A percentile compares a stretch with the other conserved stretches of the same genome.
Evolutionary conservation across 176 grass and related monocot species (phyloP).

Genomic region (Zea mays): Zm-B73-REFERENCE-NAM-5.0 NC_050104.1:112919501-112920000

Average conservation of each 20-base stretch:
- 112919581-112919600: constrained; percentile 22
- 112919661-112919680: too few species aligned
- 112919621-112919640: too few species aligned
- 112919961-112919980: not conserved
- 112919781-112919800: not conserved
- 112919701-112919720: constrained; percentile 49
- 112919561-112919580: constrained; percentile 17
- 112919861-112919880: too few species aligned
- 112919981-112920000: not conserved
- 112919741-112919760: constrained; percentile 47
- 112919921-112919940: too few species aligned
- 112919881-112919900: too few species aligned
- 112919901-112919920: too few species aligned
- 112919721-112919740: constrained; percentile 53
- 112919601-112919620: not conserved
- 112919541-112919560: constrained; percentile 51
- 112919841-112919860: too few species aligned
- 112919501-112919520: constrained; percentile 55
- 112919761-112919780: too few species aligned
- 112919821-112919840: not conserved
- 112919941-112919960: not conserved
- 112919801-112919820: not conserved
- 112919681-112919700: constrained; percentile 31
- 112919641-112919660: too few species aligned
- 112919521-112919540: constrained; percentile 79